Base-by-base conservation (phyloP, 1,284 basidiomycete species). In the Veloboletus limbatus region DNA sequence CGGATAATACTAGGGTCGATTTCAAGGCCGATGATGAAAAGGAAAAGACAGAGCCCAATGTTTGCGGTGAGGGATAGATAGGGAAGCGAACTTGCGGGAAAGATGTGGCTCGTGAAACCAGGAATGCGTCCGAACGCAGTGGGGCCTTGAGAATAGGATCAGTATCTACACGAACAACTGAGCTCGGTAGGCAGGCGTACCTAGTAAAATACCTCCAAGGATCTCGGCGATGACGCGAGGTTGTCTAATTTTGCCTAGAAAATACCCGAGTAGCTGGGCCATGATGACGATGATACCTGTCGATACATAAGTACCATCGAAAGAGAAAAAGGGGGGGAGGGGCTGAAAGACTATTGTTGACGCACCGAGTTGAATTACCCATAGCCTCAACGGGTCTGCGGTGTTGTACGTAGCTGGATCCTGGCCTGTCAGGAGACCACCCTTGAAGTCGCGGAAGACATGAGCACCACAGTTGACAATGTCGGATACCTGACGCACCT, bases 21-120 rank as follows among this genome's bases (percentile, higher is more conserved):
- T 70, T 97, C 90, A 27, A 92, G 75, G 5, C 96, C 96, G 36
- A 98, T 88, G 44, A 95, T 78, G 69, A 96, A 96, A 6, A 97
- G 77, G 69, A 95, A 95, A 45, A 97, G 81, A 61, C 92, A 90
- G 13, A 97, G 79, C 17, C 96, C 95, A 52, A 98, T 89, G 56
- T 88, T 95, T n/a, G 94, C 90, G 22, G 91, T 84, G 37, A 97
- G 83, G 36, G 82, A 85, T 40, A 99, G 84, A 65, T 82, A 95
- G 0, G 92, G 74, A 4, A 81, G 57, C 0, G 92, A 94, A 0
- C 66, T 65, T 0, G 69, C 4, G 0, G 93, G 92, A 65, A 97
- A 97, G 54, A 97, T 85, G 59, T 85, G 81, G 28, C 82, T 43
- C 3, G 90, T 84, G 69, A 97, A 97, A 25, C 85, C 82, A 7